phyloP scores from a whole-genome alignment of 2,329 filamentous ascomycete species.

The Zymoseptoria brevis region DNA sequence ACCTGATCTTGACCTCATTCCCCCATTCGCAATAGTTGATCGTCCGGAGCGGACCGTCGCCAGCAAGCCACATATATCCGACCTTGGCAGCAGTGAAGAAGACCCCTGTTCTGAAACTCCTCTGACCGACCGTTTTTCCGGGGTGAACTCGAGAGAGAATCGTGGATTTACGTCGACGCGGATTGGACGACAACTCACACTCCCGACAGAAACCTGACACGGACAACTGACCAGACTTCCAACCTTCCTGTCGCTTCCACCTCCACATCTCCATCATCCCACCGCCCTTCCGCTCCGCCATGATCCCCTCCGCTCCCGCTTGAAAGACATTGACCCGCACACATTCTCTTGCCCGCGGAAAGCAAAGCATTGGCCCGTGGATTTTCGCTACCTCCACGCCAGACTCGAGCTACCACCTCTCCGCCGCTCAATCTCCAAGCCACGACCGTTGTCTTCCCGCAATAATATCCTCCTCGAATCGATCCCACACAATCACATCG shows the following conservation, averaged over 20 bases:
- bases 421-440: not conserved
- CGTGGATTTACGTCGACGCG: not conserved
- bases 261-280: not conserved
- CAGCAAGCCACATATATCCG: not conserved
- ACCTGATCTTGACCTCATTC: not conserved
- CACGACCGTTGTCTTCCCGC: no score
- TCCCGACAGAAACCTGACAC: not conserved
- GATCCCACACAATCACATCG: not conserved
- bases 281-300: not conserved
- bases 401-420: not conserved
- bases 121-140: not conserved
- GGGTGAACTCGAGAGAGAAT: not conserved
- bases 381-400: not conserved
- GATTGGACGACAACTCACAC: not conserved
- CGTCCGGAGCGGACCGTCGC: not conserved
- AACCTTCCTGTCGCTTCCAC: not conserved
- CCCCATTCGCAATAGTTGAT: not conserved
- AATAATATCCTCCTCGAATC: not conserved
- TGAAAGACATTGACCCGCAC: not conserved
- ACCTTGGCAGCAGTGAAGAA: not conserved
- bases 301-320: not conserved
- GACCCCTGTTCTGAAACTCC: not conserved
- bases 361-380: not conserved
- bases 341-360: not conserved
- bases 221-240: not conserved